These are phyloP conservation scores for Saprolegnia parasitica DNA, from an alignment of 352 stramenopile genomes.

Conservation along the genomic window DNA sequence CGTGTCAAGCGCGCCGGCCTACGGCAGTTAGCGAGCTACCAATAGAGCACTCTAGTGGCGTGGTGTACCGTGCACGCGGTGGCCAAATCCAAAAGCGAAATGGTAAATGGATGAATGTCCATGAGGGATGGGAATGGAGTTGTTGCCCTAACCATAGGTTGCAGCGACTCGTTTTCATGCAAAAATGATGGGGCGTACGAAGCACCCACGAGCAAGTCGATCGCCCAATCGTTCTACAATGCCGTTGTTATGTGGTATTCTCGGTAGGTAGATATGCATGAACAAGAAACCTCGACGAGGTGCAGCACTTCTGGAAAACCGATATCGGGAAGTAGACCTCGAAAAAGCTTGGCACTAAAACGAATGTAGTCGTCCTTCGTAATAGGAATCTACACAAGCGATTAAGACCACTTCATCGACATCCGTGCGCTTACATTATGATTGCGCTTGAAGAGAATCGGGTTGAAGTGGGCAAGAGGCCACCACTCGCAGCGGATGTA, in stretches of 20 bases:
- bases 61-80: conserved; percentile 19
- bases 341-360: conserved; percentile 24
- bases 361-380: conserved; percentile 28
- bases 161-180: not conserved
- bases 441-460: conserved; percentile 24
- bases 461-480: conserved; percentile 27
- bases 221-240: conserved; percentile 25
- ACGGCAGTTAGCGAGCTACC: not conserved
- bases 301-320: conserved; percentile 20
- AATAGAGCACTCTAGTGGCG: not conserved
- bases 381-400: conserved; percentile 10
- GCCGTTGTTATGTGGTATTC: not conserved
- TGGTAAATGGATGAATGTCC: conserved; percentile 14
- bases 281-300: conserved; percentile 19
- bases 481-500: conserved; percentile 26
- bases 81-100: conserved; percentile 25
- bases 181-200: not conserved
- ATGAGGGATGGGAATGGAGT: not conserved
- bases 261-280: not conserved
- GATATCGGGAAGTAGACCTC: conserved; percentile 22
- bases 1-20: conserved; percentile 20
- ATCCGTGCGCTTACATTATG: not conserved
- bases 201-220: conserved; percentile 13
- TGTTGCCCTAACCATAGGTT: not conserved
- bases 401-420: not conserved